A percentile compares a stretch with the other conserved stretches of the same genome.
phyloP scores from a whole-genome alignment of 305 asterid species.

The Fraxinus xanthoxyloides region DNA sequence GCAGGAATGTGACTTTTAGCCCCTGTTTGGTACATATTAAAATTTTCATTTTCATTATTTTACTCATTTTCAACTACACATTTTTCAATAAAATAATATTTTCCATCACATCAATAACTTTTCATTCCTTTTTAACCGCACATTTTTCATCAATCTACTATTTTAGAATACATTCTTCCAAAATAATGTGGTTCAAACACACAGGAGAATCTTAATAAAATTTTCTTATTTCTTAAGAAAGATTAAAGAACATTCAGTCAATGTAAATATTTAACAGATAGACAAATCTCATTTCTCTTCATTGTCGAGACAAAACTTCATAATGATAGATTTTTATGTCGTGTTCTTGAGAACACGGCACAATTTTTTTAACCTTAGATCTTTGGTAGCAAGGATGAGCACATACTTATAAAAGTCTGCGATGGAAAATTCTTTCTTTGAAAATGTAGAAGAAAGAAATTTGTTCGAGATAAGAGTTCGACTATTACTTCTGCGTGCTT shows the following conservation, averaged over 20 bases:
- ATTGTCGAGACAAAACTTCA: background rate
- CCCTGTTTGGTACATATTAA: too few species aligned
- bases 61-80: too few species aligned
- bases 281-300: background rate
- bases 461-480: background rate
- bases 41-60: too few species aligned
- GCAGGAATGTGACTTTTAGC: too few species aligned
- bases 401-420: background rate
- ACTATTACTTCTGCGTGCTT: background rate
- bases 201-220: background rate
- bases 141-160: too few species aligned
- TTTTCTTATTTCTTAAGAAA: background rate
- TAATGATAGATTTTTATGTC: background rate
- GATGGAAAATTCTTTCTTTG: too few species aligned
- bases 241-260: background rate
- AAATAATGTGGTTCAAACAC: too few species aligned
- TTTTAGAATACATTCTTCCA: too few species aligned
- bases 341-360: background rate
- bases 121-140: too few species aligned
- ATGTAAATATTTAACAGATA: background rate
- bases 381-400: background rate
- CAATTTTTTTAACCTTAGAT: background rate
- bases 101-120: too few species aligned
- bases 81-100: too few species aligned
- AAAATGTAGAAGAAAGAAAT: background rate